These are phyloP conservation scores for Colletotrichum spinosum DNA, from an alignment of 2,329 filamentous ascomycete genomes.

Conservation along the genomic window DNA sequence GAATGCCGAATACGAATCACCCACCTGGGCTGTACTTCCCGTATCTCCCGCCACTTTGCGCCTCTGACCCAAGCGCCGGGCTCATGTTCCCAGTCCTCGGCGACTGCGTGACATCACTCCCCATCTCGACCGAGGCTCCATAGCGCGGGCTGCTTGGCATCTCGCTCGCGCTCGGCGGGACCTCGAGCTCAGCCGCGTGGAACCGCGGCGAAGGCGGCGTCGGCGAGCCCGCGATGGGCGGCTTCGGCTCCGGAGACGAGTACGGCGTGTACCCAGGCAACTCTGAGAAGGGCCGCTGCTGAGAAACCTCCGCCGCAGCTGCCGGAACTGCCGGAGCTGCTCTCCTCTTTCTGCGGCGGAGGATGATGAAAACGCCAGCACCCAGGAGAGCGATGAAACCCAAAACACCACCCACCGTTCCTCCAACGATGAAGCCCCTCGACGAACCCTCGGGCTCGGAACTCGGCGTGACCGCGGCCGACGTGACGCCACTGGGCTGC, in stretches of 20 bases:
- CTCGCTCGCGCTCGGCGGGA: constrained; percentile 20
- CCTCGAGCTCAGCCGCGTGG: constrained; percentile 25
- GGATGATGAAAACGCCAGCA: background rate
- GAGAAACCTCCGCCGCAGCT: background rate
- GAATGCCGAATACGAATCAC: background rate
- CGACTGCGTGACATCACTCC: constrained; percentile 17
- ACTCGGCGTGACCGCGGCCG: background rate
- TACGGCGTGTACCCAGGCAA: constrained; percentile 17
- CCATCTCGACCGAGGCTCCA: constrained; percentile 24
- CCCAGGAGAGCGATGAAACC: constrained; percentile 6
- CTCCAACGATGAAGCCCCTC: background rate
- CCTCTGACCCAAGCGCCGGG: constrained; percentile 3
- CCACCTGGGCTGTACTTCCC: background rate
- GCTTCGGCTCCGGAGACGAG: constrained; percentile 16
- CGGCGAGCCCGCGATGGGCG: background rate
- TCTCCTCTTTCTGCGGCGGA: constrained; percentile 3
- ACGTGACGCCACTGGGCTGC: background rate
- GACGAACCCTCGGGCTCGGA: background rate
- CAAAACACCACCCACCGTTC: constrained; percentile 12
- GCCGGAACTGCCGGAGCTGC: constrained; percentile 7
- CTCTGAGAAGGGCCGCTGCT: constrained; percentile 21
- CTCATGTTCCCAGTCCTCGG: constrained; percentile 9
- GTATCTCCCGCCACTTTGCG: background rate
- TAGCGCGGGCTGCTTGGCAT: constrained; percentile 29
- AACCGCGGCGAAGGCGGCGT: background rate